A percentile compares a stretch with the other conserved stretches of the same genome.
Evolutionary conservation across 768 basidiomycete species (phyloP).

Genomic region (Suillus brevipes): DNA sequence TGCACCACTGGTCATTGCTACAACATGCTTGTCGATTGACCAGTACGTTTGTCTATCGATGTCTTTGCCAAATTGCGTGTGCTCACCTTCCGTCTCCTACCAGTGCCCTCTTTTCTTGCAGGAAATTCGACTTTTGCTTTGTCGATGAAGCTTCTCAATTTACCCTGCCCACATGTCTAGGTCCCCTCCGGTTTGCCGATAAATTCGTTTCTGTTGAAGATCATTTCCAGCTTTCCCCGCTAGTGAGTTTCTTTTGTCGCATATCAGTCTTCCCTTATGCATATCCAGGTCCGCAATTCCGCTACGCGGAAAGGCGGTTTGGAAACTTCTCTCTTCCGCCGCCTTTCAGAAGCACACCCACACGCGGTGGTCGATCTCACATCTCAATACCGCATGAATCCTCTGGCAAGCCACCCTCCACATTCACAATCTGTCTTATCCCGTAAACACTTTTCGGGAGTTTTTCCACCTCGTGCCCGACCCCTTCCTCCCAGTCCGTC

Average conservation of each 20-base stretch:
- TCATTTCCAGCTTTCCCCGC: slow-evolving; percentile 94
- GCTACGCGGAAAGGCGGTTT: slow-evolving; percentile 83
- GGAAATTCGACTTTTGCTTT: slow-evolving; percentile 94
- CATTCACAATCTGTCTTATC: slow-evolving; percentile 10
- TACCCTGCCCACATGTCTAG: slow-evolving; percentile 92
- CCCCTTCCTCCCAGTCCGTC: slow-evolving; percentile 26
- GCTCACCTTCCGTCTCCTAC: neutral
- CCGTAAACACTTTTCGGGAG: slow-evolving; percentile 13
- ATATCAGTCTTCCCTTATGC: neutral
- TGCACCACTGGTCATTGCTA: slow-evolving; percentile 90
- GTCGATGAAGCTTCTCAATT: slow-evolving; percentile 99
- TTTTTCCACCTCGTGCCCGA: slow-evolving; percentile 40
- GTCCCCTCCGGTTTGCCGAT: slow-evolving; percentile 87
- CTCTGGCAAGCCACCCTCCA: neutral
- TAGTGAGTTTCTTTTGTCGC: slow-evolving; percentile 49
- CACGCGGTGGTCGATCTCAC: slow-evolving; percentile 81
- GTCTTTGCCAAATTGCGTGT: slow-evolving; percentile 14
- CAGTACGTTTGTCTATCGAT: slow-evolving; percentile 59
- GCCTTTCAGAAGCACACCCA: slow-evolving; percentile 85
- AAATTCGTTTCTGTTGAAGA: slow-evolving; percentile 95
- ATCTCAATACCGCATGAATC: slow-evolving; percentile 96
- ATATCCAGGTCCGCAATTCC: slow-evolving; percentile 72
- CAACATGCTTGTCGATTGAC: slow-evolving; percentile 91
- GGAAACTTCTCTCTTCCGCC: slow-evolving; percentile 87
- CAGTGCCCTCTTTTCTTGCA: slow-evolving; percentile 81